Evolutionary conservation across 805 yeast species (phyloP), one percentile per base, ranked within the genome.

Genomic region (Ogataea ramenticola): DNA sequence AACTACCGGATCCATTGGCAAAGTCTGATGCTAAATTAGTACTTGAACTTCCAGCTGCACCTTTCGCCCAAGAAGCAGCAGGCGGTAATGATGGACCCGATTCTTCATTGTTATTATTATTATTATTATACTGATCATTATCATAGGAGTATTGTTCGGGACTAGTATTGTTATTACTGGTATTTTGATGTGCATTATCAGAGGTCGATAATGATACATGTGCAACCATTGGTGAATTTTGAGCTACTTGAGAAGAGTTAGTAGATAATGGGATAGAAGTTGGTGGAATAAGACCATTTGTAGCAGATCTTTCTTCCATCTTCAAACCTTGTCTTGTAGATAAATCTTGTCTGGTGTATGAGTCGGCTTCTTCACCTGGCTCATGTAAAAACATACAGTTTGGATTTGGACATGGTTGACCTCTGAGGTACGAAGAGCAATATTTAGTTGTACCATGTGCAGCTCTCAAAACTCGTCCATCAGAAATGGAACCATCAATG

Each of bases 291-390:
- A 61, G 49, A n/a, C 66, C 65, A 43, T 64, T 64, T 30, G 66
- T 55, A 21, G 66, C 66, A 7, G 58, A 52, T 46, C 64, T 56
- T 45, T 57, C 64, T 40, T 57, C 59, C 40, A 52, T 57, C 55
- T 75, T 79, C 50, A 77, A 71, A 54, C 80, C 79, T 52, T 79
- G 80, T 60, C 86, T 83, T 3, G 93, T 85, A 5, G 89, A 80
- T 56, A 86, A 71, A 57, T 86, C 95, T 58, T 86, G 89, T 64
- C 96, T 80, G 24, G 96, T 87, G 66, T 86, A 91, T 11, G 96
- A 85, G 57, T 93, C 99, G 2, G 98, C 98, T 64, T 93, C 99
- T 70, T 93, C 99, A 46, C 99, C 99, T 7, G 99, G 99, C 65
- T 93, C 99, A 63, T 93, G 99, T 56, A 93, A 73, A 58, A 93